phyloP scores from a whole-genome alignment of 768 basidiomycete species.

The Scleroderma citrinum region DNA sequence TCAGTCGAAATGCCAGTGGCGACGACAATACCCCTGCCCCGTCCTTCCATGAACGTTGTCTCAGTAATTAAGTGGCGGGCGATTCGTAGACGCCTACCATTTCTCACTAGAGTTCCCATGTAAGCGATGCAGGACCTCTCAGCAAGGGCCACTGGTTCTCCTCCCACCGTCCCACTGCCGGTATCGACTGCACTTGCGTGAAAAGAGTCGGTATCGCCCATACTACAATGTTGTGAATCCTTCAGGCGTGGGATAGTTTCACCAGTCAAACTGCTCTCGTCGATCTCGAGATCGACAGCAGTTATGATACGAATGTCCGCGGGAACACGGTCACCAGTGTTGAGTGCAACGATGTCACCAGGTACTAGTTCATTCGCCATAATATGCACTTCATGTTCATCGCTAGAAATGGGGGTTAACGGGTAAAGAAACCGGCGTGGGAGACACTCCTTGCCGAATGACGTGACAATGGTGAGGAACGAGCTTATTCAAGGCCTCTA shows the following conservation, averaged over 20 bases:
- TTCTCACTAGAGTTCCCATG: slow-evolving; percentile 94
- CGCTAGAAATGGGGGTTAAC: slow-evolving; percentile 7
- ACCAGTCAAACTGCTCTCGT: slow-evolving; percentile 93
- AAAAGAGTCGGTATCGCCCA: slow-evolving; percentile 26
- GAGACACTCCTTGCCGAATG: slow-evolving; percentile 42
- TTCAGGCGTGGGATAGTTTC: slow-evolving; percentile 83
- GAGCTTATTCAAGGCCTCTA: slow-evolving; percentile 93
- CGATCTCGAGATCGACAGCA: slow-evolving; percentile 86
- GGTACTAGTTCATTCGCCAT: slow-evolving; percentile 97
- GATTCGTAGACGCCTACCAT: slow-evolving; percentile 45
- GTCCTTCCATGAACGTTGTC: slow-evolving; percentile 38
- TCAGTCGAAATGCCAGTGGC: slow-evolving; percentile 83
- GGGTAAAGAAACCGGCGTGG: not conserved
- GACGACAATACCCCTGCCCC: slow-evolving; percentile 84
- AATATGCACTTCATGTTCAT: slow-evolving; percentile 65
- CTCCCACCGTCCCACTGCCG: slow-evolving; percentile 29
- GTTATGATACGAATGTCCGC: slow-evolving; percentile 83
- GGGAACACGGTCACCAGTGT: slow-evolving; percentile 89
- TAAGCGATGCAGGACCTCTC: slow-evolving; percentile 87
- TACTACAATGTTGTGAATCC: slow-evolving; percentile 47
- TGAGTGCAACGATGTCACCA: slow-evolving; percentile 85
- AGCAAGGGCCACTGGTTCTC: slow-evolving; percentile 53
- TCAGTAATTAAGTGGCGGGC: slow-evolving; percentile 1
- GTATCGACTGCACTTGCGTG: slow-evolving; percentile 1
- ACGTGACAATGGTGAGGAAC: slow-evolving; percentile 97